Evolutionary conservation across 768 basidiomycete species (phyloP).

Genomic region (Boletus rubescentipes): DNA sequence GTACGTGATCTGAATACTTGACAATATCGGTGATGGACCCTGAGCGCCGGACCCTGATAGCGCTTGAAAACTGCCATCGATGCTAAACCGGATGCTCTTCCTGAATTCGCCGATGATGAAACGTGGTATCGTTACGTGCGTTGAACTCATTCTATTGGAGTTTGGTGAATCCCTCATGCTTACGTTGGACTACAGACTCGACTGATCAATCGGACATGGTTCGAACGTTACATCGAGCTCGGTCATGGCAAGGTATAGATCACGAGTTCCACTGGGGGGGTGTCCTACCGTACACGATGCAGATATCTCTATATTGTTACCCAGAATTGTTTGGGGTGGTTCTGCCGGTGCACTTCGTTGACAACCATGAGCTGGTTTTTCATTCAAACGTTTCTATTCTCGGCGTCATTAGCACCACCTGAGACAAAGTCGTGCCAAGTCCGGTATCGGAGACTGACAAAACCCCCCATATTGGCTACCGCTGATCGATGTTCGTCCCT

Average conservation of each 20-base stretch:
- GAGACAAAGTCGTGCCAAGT: not conserved
- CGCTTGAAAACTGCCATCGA: slow-evolving; percentile 32
- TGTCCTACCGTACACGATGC: slow-evolving; percentile 1
- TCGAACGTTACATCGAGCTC: slow-evolving; percentile 29
- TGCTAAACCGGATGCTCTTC: slow-evolving; percentile 29
- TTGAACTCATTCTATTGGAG: not conserved
- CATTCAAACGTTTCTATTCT: not conserved
- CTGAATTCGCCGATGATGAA: slow-evolving; percentile 34
- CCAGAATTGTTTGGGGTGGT: not conserved
- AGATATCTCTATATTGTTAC: not conserved
- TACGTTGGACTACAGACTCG: slow-evolving; percentile 10
- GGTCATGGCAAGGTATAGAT: slow-evolving; percentile 7
- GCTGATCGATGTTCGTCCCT: not conserved
- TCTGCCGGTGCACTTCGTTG: not conserved
- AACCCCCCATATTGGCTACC: not conserved
- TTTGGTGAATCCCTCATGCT: not conserved
- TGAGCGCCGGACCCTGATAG: slow-evolving; percentile 19
- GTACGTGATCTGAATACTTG: slow-evolving; percentile 27
- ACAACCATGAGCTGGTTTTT: not conserved
- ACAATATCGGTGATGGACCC: not conserved
- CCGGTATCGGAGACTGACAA: not conserved
- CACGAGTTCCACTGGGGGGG: not conserved
- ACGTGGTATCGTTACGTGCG: slow-evolving; percentile 35
- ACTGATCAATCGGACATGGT: slow-evolving; percentile 23
- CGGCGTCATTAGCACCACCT: too few species aligned